Evolutionary conservation across 2,329 filamentous ascomycete genomes (phyloP).

Genomic region (Aspergillus cejpii): DNA sequence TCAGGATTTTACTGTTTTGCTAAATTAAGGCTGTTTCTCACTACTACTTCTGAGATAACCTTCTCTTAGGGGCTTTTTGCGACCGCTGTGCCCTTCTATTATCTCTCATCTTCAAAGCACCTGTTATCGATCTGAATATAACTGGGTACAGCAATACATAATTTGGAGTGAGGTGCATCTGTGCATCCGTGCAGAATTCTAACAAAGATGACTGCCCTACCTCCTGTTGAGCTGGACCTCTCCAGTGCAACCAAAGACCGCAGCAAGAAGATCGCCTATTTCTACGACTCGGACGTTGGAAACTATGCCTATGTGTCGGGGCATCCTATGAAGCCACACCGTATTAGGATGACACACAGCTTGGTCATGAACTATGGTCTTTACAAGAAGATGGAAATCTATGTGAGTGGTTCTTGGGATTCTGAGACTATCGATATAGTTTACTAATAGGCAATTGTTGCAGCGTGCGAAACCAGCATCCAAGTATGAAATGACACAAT

Average conservation of each 20-base stretch:
- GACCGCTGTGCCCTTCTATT: background rate
- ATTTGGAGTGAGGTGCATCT: slow-evolving; percentile 7
- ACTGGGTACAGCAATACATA: slow-evolving; percentile 4
- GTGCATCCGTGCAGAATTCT: slow-evolving; percentile 5
- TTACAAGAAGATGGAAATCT: slow-evolving; percentile 69
- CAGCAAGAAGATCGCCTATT: slow-evolving; percentile 88
- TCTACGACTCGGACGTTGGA: slow-evolving; percentile 96
- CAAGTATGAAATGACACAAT: slow-evolving; percentile 66
- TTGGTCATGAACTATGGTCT: slow-evolving; percentile 66
- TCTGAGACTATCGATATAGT: background rate
- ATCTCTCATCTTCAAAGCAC: background rate
- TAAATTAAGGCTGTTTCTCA: background rate
- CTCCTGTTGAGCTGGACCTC: slow-evolving; percentile 49
- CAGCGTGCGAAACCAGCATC: slow-evolving; percentile 73
- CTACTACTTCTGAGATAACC: background rate
- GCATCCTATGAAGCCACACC: slow-evolving; percentile 62
- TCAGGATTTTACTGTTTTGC: slow-evolving; percentile 5
- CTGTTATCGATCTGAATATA: slow-evolving; percentile 6
- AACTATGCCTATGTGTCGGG: slow-evolving; percentile 89
- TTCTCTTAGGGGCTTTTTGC: background rate
- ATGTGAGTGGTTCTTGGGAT: slow-evolving; percentile 42
- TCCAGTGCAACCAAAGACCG: slow-evolving; percentile 46
- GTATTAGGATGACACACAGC: slow-evolving; percentile 60
- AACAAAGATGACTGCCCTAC: slow-evolving; percentile 47
- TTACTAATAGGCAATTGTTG: slow-evolving; percentile 17